A percentile compares a stretch with the other conserved stretches of the same genome.
Evolutionary conservation across 352 stramenopile genomes (phyloP).

Genomic region (Phytopythium oedochilum): DNA sequence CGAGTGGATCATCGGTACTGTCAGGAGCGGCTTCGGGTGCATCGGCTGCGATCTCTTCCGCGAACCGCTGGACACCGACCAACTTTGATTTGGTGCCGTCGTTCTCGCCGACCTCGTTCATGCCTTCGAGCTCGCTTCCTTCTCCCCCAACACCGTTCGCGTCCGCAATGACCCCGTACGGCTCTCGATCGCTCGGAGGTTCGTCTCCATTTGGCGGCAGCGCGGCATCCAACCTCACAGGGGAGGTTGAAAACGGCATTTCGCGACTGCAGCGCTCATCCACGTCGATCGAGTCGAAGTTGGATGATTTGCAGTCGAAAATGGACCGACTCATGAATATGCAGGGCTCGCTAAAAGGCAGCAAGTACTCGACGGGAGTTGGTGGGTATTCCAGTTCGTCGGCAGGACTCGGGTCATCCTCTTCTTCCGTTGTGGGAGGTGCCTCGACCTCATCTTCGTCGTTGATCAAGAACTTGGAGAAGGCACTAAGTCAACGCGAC

Average conservation of each 20-base stretch:
- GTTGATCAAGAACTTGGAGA: constrained; percentile 74
- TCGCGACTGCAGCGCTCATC: constrained; percentile 70
- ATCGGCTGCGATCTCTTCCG: constrained; percentile 7
- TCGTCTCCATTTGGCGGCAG: not conserved
- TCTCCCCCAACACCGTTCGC: constrained; percentile 13
- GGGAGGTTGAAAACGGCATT: constrained; percentile 60
- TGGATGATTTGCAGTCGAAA: constrained; percentile 77
- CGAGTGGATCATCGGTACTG: not conserved
- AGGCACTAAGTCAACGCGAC: constrained; percentile 62
- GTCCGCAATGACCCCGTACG: constrained; percentile 26
- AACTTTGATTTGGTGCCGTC: constrained; percentile 27
- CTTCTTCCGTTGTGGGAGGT: constrained; percentile 19
- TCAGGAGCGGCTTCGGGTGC: not conserved
- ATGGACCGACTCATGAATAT: constrained; percentile 70
- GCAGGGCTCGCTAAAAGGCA: constrained; percentile 41
- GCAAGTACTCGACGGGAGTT: constrained; percentile 24
- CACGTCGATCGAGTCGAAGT: constrained; percentile 67
- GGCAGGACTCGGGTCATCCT: constrained; percentile 21
- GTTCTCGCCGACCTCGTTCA: constrained; percentile 18
- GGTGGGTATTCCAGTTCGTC: constrained; percentile 14
- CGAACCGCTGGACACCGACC: constrained; percentile 16
- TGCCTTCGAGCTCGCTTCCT: constrained; percentile 9
- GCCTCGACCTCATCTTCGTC: constrained; percentile 16
- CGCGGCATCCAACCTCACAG: not conserved
- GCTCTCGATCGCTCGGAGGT: constrained; percentile 11